Conservation (phyloP, 2,329 filamentous ascomycete genomes). For the Clonostachys solani region DNA sequence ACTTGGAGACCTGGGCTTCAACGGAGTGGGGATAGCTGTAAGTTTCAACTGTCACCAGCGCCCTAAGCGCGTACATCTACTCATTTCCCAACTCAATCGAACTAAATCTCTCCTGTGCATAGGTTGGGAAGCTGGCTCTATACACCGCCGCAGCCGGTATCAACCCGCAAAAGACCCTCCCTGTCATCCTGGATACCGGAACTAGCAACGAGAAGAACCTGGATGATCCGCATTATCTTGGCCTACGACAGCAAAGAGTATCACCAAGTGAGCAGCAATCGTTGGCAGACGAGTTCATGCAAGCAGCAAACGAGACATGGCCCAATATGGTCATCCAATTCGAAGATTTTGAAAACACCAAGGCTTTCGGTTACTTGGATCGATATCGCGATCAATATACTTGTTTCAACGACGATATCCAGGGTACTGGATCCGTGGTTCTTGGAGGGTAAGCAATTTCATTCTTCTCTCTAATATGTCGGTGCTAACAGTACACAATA, state of each 20-base stretch:
- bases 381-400: conserved; percentile 85
- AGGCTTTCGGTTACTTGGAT: conserved; percentile 88
- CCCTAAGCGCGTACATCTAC: neutral
- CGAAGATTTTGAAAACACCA: conserved; percentile 92
- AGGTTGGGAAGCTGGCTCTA: conserved; percentile 88
- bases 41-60: conserved; percentile 21
- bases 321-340: conserved; percentile 78
- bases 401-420: conserved; percentile 98
- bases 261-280: conserved; percentile 74
- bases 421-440: conserved; percentile 94
- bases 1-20: conserved; percentile 91
- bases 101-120: conserved; percentile 10
- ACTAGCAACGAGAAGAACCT: conserved; percentile 64
- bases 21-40: conserved; percentile 95
- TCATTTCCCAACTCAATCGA: conserved; percentile 3
- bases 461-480: conserved; percentile 3
- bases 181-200: conserved; percentile 64
- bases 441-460: conserved; percentile 63
- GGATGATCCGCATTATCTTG: conserved; percentile 77
- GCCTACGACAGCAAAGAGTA: conserved; percentile 79
- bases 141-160: conserved; percentile 97
- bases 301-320: conserved; percentile 72
- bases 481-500: conserved; percentile 54
- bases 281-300: conserved; percentile 98
- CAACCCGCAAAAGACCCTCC: conserved; percentile 77